A percentile compares a stretch with the other conserved stretches of the same genome.
Conservation (phyloP, 2,329 filamentous ascomycete genomes). For the Pseudohalonectria lignicola region DNA sequence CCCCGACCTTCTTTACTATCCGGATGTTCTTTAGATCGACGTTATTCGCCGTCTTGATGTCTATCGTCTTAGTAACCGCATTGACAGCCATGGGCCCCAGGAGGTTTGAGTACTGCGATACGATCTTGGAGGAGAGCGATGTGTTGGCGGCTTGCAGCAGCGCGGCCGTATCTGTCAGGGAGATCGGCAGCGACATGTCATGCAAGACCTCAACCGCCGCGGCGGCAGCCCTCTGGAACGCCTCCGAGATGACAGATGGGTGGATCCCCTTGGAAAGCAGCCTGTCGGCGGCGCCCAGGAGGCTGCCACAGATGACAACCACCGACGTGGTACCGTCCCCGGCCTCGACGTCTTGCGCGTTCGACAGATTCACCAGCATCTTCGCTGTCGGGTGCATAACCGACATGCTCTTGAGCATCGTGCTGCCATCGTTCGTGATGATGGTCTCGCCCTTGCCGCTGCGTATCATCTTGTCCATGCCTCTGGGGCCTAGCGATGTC, state of each 20-base stretch:
- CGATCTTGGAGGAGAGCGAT: constrained; percentile 95
- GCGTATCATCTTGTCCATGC: constrained; percentile 99
- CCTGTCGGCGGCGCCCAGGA: constrained; percentile 86
- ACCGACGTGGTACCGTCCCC: constrained; percentile 98
- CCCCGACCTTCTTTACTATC: constrained; percentile 94
- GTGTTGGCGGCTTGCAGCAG: constrained; percentile 95
- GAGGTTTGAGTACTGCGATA: constrained; percentile 90
- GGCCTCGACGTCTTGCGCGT: constrained; percentile 95
- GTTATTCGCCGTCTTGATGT: constrained; percentile 90
- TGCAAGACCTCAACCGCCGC: constrained; percentile 84
- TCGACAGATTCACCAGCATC: constrained; percentile 96
- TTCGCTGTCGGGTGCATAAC: constrained; percentile 99
- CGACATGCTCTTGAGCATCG: constrained; percentile 97
- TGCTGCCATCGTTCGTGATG: constrained; percentile 99
- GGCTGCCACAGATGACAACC: constrained; percentile 91
- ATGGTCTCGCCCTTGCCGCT: constrained; percentile 94
- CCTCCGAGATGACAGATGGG: constrained; percentile 93
- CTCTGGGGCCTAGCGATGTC: constrained; percentile 89
- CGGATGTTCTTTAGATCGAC: constrained; percentile 94
- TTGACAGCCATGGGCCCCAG: constrained; percentile 98
- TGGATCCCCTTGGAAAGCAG: constrained; percentile 90
- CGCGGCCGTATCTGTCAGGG: constrained; percentile 75
- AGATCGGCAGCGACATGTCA: constrained; percentile 91
- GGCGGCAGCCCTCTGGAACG: constrained; percentile 88
- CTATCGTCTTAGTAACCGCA: constrained; percentile 89